phyloP scores from a whole-genome alignment of 2,329 filamentous ascomycete genomes.

The Ophiostoma quercus region DNA sequence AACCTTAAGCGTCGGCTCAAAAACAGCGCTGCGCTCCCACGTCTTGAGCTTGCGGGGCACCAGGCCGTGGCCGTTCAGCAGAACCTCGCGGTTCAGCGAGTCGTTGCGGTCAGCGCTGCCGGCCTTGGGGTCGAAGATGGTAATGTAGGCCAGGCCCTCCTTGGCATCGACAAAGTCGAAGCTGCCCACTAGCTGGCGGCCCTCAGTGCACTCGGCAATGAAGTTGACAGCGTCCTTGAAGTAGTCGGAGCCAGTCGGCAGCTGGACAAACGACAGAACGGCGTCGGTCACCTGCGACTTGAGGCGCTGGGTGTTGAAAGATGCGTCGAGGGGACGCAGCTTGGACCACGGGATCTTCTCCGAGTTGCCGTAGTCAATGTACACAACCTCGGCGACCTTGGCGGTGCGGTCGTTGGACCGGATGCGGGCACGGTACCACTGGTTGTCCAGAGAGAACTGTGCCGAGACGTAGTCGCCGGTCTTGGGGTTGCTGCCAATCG shows the following conservation, averaged over 20 bases:
- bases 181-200: constrained; percentile 76
- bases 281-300: constrained; percentile 85
- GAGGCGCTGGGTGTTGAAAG: constrained; percentile 74
- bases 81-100: constrained; percentile 84
- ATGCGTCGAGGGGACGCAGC: constrained; percentile 72
- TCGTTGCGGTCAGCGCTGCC: constrained; percentile 59
- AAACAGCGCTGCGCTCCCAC: constrained; percentile 73
- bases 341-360: constrained; percentile 81
- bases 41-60: constrained; percentile 85
- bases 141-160: constrained; percentile 79
- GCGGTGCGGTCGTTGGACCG: constrained; percentile 87
- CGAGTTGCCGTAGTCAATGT: constrained; percentile 94
- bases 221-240: constrained; percentile 72
- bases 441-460: constrained; percentile 79
- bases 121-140: constrained; percentile 72
- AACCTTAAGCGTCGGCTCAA: constrained; percentile 64
- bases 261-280: constrained; percentile 79
- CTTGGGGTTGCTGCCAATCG: constrained; percentile 73
- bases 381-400: constrained; percentile 84
- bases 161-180: constrained; percentile 77
- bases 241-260: constrained; percentile 74
- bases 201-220: constrained; percentile 68
- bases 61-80: constrained; percentile 80
- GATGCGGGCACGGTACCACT: constrained; percentile 92
- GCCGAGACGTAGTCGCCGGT: constrained; percentile 87